A percentile compares a stretch with the other conserved stretches of the same genome.
phyloP scores from a whole-genome alignment of 2,329 filamentous ascomycete genomes.

The Neonectria faginata region DNA sequence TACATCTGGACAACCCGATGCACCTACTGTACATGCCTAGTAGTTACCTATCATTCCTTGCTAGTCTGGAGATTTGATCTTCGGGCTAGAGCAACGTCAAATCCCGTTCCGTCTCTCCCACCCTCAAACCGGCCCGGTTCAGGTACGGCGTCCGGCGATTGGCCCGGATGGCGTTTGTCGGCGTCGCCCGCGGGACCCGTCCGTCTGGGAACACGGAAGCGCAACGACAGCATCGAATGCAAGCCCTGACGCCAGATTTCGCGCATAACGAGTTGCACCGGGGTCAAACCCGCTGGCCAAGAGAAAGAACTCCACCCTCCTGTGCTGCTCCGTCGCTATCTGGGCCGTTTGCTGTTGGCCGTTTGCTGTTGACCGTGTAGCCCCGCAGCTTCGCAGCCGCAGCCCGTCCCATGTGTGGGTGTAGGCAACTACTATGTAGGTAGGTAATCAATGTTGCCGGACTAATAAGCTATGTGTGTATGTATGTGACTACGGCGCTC shows the following conservation, averaged over 20 bases:
- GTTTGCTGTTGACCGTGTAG: slow-evolving; percentile 23
- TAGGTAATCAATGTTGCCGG: slow-evolving; percentile 10
- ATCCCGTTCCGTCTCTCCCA: slow-evolving; percentile 20
- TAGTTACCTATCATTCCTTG: slow-evolving; percentile 14
- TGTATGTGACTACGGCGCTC: slow-evolving; percentile 17
- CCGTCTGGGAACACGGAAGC: slow-evolving; percentile 36
- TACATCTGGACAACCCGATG: slow-evolving; percentile 2
- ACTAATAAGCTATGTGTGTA: not conserved
- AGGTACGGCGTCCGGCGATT: slow-evolving; percentile 32
- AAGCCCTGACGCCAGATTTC: slow-evolving; percentile 35
- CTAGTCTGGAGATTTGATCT: slow-evolving; percentile 18
- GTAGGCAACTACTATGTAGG: slow-evolving; percentile 4
- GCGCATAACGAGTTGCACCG: slow-evolving; percentile 35
- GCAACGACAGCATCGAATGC: slow-evolving; percentile 27
- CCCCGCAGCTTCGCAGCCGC: slow-evolving; percentile 20
- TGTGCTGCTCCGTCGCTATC: slow-evolving; percentile 3
- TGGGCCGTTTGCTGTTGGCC: slow-evolving; percentile 19
- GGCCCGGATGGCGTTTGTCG: slow-evolving; percentile 36
- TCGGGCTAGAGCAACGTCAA: slow-evolving; percentile 10
- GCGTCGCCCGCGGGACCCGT: slow-evolving; percentile 35
- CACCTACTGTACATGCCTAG: slow-evolving; percentile 12
- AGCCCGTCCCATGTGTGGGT: slow-evolving; percentile 17
- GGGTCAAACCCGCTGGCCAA: slow-evolving; percentile 21
- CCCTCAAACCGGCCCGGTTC: slow-evolving; percentile 38
- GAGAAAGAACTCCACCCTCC: slow-evolving; percentile 8